These are phyloP conservation scores for Sungouiozyma ichnusensis DNA, from an alignment of 805 yeast genomes.

Conservation along the genomic window DNA sequence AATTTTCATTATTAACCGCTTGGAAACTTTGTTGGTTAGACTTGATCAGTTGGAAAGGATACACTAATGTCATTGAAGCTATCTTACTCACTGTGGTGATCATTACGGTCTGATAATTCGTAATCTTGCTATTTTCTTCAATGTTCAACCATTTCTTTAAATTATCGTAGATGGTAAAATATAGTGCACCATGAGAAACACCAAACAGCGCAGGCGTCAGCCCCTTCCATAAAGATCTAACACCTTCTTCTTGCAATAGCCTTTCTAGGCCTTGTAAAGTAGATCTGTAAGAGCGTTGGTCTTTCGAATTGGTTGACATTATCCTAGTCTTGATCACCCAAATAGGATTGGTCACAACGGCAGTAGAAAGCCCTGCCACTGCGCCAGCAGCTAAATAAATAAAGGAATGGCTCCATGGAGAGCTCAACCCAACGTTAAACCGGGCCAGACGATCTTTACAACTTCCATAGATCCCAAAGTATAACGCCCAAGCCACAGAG, in stretches of 20 bases:
- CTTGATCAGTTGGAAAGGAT: conserved; percentile 77
- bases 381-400: conserved; percentile 48
- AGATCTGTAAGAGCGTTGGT: conserved; percentile 36
- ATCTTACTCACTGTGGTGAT: conserved; percentile 63
- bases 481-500: conserved; percentile 79
- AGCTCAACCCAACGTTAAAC: too few relatives aligned
- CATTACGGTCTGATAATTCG: conserved; percentile 48
- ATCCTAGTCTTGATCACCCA: conserved; percentile 94
- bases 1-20: conserved; percentile 15
- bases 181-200: conserved; percentile 83
- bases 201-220: conserved; percentile 64
- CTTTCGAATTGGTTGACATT: conserved; percentile 36
- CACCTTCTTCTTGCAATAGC: conserved; percentile 46
- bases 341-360: conserved; percentile 77
- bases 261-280: conserved; percentile 42
- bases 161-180: conserved; percentile 77
- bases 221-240: conserved; percentile 60
- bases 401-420: conserved; percentile 22
- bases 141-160: conserved; percentile 36
- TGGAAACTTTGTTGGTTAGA: conserved; percentile 57
- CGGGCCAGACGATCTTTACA: conserved; percentile 35
- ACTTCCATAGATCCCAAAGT: conserved; percentile 66
- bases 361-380: conserved; percentile 65
- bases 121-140: conserved; percentile 22
- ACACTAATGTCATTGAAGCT: conserved; percentile 54